A percentile compares a stretch with the other conserved stretches of the same genome.
Evolutionary conservation across 2,329 filamentous ascomycete genomes (phyloP).

Genomic region (Apiospora marii): DNA sequence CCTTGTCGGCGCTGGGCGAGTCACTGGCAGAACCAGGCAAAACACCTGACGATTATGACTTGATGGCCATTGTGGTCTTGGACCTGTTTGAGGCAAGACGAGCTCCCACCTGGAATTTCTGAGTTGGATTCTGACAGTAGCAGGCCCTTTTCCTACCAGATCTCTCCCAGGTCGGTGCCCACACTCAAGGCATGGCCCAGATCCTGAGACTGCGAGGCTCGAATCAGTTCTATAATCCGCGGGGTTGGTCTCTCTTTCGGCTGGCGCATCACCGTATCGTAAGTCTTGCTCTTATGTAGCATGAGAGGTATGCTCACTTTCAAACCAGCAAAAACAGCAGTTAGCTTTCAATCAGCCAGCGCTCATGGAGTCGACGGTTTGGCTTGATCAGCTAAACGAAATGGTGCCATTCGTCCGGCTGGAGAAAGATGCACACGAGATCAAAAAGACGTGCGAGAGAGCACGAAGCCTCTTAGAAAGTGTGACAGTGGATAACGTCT

Average conservation of each 20-base stretch:
- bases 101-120: neutral
- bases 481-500: constrained; percentile 27
- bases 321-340: constrained; percentile 45
- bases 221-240: constrained; percentile 44
- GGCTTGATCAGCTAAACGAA: constrained; percentile 43
- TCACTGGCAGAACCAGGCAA: constrained; percentile 43
- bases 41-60: constrained; percentile 47
- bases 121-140: neutral
- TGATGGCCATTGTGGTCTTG: constrained; percentile 50
- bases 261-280: constrained; percentile 48
- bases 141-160: constrained; percentile 46
- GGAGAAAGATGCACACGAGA: constrained; percentile 40
- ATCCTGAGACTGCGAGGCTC: constrained; percentile 47
- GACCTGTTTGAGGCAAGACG: constrained; percentile 49
- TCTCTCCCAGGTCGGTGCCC: constrained; percentile 37
- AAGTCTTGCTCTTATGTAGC: constrained; percentile 19
- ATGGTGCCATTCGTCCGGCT: constrained; percentile 36
- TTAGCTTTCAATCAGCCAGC: constrained; percentile 41
- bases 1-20: constrained; percentile 43
- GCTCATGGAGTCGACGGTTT: constrained; percentile 39
- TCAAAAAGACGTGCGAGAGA: constrained; percentile 41
- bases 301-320: constrained; percentile 1
- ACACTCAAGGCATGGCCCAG: constrained; percentile 50
- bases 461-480: constrained; percentile 39
- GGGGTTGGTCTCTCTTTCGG: constrained; percentile 50